These are phyloP conservation scores for Apiospora koreana DNA, from an alignment of 2,329 filamentous ascomycete genomes.

Conservation along the genomic window DNA sequence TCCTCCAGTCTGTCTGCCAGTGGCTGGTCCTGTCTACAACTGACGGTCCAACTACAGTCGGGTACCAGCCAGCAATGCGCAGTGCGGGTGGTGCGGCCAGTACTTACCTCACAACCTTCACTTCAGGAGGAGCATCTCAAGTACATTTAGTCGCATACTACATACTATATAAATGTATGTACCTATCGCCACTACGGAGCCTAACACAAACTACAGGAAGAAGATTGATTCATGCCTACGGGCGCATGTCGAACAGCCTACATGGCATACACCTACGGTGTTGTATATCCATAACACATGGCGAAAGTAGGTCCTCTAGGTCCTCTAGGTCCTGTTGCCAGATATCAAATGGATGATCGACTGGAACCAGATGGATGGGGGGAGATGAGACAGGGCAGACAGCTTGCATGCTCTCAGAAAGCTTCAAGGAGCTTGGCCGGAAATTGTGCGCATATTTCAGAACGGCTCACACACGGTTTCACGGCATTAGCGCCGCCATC, in stretches of 20 bases:
- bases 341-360: conserved; percentile 6
- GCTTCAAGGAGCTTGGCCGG: conserved; percentile 7
- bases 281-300: background rate
- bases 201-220: background rate
- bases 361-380: conserved; percentile 8
- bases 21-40: background rate
- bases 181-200: background rate
- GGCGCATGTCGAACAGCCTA: background rate
- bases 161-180: no score
- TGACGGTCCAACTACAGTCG: background rate
- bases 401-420: conserved; percentile 8
- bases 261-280: background rate
- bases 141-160: background rate
- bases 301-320: background rate
- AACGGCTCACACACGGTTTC: conserved; percentile 6
- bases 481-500: background rate
- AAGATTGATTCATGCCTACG: background rate
- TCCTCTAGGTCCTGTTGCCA: conserved; percentile 3
- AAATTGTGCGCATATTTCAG: conserved; percentile 13
- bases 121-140: background rate
- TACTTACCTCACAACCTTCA: background rate
- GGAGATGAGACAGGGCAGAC: conserved; percentile 8
- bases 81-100: background rate
- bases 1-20: no score
- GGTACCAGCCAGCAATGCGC: background rate